These are phyloP conservation scores for Candolleomyces efflorescens DNA, from an alignment of 768 basidiomycete genomes.

Conservation along the genomic window DNA sequence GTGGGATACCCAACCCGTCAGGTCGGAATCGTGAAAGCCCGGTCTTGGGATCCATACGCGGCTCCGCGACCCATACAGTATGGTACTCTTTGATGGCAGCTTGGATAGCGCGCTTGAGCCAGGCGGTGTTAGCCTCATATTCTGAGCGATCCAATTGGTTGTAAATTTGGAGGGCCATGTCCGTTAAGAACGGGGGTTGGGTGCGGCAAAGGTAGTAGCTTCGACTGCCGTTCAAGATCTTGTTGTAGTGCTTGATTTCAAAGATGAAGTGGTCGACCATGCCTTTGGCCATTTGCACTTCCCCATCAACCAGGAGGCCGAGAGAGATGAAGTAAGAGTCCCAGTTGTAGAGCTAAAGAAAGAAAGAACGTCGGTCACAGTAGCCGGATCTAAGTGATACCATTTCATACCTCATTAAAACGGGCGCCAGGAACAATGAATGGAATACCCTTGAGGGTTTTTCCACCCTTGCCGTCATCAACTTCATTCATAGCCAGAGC, in stretches of 20 bases:
- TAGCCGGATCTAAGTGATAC: not conserved
- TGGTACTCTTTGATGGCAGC: slow-evolving; percentile 99
- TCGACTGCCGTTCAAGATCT: slow-evolving; percentile 94
- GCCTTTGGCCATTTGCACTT: slow-evolving; percentile 91
- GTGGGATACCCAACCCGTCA: slow-evolving; percentile 92
- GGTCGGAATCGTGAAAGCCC: slow-evolving; percentile 94
- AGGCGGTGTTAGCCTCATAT: slow-evolving; percentile 72
- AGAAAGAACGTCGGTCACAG: not conserved
- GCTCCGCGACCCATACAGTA: slow-evolving; percentile 93
- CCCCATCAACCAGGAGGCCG: slow-evolving; percentile 92
- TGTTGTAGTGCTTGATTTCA: slow-evolving; percentile 97
- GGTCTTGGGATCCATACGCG: slow-evolving; percentile 90
- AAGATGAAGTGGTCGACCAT: slow-evolving; percentile 99
- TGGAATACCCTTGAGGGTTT: slow-evolving; percentile 86
- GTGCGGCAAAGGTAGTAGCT: slow-evolving; percentile 94
- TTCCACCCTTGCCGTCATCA: slow-evolving; percentile 72
- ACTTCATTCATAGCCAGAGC: slow-evolving; percentile 95
- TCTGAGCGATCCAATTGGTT: slow-evolving; percentile 91
- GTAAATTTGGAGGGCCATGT: slow-evolving; percentile 97
- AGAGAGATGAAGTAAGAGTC: slow-evolving; percentile 94
- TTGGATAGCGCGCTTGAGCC: slow-evolving; percentile 94
- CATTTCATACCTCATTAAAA: slow-evolving; percentile 75
- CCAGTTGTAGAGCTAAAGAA: slow-evolving; percentile 82
- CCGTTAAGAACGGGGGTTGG: slow-evolving; percentile 97
- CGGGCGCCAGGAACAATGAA: slow-evolving; percentile 97